Conservation (phyloP, 345 rosid species). For the Streptanthus diversifolius region DNA sequence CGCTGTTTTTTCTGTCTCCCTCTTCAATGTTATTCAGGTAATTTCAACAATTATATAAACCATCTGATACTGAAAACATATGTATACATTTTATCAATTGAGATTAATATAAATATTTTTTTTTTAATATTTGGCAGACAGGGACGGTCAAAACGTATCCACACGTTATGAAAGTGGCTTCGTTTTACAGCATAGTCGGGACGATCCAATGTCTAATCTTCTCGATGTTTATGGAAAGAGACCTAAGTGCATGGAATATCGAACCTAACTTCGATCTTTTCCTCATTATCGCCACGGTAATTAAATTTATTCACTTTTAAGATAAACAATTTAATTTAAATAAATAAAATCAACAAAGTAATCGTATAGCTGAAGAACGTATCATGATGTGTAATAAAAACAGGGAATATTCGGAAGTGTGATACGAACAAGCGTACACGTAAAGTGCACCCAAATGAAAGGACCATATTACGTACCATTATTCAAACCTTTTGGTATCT, state of each 20-base stretch:
- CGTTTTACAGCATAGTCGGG: constrained; percentile 67
- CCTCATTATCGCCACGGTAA: constrained; percentile 61
- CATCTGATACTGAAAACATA: not conserved
- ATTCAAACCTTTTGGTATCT: constrained; percentile 74
- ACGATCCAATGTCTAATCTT: constrained; percentile 57
- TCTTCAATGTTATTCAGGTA: constrained; percentile 75
- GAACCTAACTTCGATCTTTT: constrained; percentile 50
- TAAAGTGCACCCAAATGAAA: constrained; percentile 45
- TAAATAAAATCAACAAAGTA: not conserved
- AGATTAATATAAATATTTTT: not conserved
- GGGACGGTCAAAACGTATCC: constrained; percentile 56
- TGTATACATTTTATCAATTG: not conserved
- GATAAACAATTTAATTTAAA: not conserved
- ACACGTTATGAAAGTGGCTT: constrained; percentile 64
- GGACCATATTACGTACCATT: constrained; percentile 65
- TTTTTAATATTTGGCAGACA: constrained; percentile 33
- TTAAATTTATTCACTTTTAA: not conserved
- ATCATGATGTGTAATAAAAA: not conserved
- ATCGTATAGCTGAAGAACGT: not conserved
- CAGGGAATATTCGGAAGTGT: constrained; percentile 63
- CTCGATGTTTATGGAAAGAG: constrained; percentile 56
- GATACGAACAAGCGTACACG: constrained; percentile 57
- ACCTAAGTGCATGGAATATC: constrained; percentile 63
- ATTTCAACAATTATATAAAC: not conserved
- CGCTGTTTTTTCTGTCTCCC: constrained; percentile 51